These are phyloP conservation scores for Vitis rotundifolia DNA, from an alignment of 164 flowering plant genomes.

Conservation along the genomic window DNA sequence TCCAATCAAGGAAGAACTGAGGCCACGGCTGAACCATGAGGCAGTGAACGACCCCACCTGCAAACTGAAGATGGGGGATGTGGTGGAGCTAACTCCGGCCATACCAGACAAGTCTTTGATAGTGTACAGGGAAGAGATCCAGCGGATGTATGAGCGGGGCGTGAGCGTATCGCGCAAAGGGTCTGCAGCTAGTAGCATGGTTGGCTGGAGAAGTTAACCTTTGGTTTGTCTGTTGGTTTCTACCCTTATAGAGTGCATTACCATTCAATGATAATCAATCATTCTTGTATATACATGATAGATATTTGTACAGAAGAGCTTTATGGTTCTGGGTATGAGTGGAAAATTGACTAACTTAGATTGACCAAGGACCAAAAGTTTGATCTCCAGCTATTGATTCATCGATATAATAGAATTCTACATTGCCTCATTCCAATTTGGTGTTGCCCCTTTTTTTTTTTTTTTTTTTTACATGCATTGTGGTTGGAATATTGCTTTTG, in stretches of 20 bases:
- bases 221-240: not conserved
- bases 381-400: too few relatives aligned
- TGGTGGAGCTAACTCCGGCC: constrained; percentile 84
- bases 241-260: not conserved
- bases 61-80: constrained; percentile 92
- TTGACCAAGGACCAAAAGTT: too few relatives aligned
- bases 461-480: too few relatives aligned
- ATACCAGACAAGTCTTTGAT: constrained; percentile 74
- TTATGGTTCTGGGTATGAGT: constrained; percentile 2
- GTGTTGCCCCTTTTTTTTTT: too few relatives aligned
- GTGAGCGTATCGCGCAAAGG: constrained; percentile 27
- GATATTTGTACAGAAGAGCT: constrained; percentile 20
- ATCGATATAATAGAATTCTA: too few relatives aligned
- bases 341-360: constrained; percentile 6
- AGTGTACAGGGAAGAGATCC: constrained; percentile 85
- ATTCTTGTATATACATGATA: constrained; percentile 18
- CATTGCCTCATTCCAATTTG: too few relatives aligned
- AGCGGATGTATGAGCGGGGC: constrained; percentile 83
- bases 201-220: constrained; percentile 48
- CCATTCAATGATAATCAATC: constrained; percentile 2
- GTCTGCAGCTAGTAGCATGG: constrained; percentile 20
- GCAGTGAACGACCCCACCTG: constrained; percentile 60
- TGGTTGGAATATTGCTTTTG: too few relatives aligned
- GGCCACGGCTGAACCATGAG: constrained; percentile 78
- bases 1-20: constrained; percentile 74